These are phyloP conservation scores for Leptographium radiaticola DNA, from an alignment of 2,329 filamentous ascomycete genomes.

Conservation along the genomic window DNA sequence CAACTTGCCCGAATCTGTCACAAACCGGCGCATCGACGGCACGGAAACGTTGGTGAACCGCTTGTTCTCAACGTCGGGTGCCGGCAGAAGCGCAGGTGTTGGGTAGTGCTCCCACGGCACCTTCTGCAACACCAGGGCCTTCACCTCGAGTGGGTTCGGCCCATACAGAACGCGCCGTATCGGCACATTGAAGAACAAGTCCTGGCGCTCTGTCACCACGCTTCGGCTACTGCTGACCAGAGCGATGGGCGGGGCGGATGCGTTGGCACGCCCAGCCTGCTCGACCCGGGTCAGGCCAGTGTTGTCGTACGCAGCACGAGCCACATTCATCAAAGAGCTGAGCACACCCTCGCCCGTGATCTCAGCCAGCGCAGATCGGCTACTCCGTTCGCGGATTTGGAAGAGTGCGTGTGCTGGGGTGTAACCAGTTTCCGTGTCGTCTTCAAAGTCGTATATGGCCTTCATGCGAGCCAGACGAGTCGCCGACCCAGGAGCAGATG, in stretches of 20 bases:
- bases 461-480: slow-evolving; percentile 49
- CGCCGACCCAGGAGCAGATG: slow-evolving; percentile 16
- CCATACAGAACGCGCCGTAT: slow-evolving; percentile 68
- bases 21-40: slow-evolving; percentile 93
- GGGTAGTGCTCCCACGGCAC: slow-evolving; percentile 54
- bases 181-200: slow-evolving; percentile 63
- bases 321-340: slow-evolving; percentile 65
- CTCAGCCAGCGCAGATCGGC: slow-evolving; percentile 53
- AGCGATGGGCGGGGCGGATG: slow-evolving; percentile 75
- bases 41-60: slow-evolving; percentile 85
- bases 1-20: slow-evolving; percentile 94
- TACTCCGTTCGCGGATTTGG: slow-evolving; percentile 60
- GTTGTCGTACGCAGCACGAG: slow-evolving; percentile 48
- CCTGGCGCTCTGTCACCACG: slow-evolving; percentile 52
- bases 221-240: slow-evolving; percentile 61
- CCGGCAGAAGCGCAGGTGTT: slow-evolving; percentile 52
- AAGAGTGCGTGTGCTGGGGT: slow-evolving; percentile 68
- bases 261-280: slow-evolving; percentile 63
- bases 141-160: slow-evolving; percentile 50
- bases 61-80: slow-evolving; percentile 66
- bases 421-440: slow-evolving; percentile 35
- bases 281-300: slow-evolving; percentile 70
- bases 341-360: slow-evolving; percentile 62
- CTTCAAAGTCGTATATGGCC: slow-evolving; percentile 56
- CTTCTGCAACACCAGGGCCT: slow-evolving; percentile 60